Evolutionary conservation across 768 basidiomycete species (phyloP).

Genomic region (Rhizopogon vesiculosus): DNA sequence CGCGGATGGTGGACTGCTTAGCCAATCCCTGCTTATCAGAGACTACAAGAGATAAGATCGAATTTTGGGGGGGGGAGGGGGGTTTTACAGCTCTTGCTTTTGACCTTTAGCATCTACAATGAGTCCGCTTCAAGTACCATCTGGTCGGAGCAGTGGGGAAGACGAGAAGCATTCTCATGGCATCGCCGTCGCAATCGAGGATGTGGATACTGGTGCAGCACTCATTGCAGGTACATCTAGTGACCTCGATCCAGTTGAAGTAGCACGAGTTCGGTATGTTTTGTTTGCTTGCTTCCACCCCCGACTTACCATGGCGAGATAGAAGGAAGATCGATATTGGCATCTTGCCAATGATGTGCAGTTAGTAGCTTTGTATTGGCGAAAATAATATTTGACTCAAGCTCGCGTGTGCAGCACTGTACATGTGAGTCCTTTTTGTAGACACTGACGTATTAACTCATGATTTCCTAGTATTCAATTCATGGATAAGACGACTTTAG

Average conservation of each 20-base stretch:
- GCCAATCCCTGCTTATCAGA: too few species aligned
- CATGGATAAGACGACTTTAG: slow-evolving; percentile 74
- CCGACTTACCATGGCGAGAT: background rate
- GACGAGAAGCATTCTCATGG: too few species aligned
- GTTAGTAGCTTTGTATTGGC: slow-evolving; percentile 34
- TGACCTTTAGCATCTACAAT: too few species aligned
- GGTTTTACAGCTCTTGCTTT: too few species aligned
- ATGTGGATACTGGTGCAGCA: too few species aligned
- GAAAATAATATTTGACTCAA: background rate
- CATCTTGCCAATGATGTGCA: slow-evolving; percentile 64
- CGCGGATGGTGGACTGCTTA: too few species aligned
- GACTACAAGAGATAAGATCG: too few species aligned
- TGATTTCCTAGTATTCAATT: slow-evolving; percentile 57
- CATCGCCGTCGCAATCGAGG: too few species aligned
- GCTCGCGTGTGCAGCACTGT: slow-evolving; percentile 36
- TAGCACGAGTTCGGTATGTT: slow-evolving; percentile 44
- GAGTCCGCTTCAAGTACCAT: too few species aligned
- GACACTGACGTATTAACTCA: background rate
- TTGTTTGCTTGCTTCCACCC: background rate
- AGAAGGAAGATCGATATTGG: slow-evolving; percentile 22
- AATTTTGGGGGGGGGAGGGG: too few species aligned
- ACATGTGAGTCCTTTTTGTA: slow-evolving; percentile 35
- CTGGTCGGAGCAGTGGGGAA: slow-evolving; percentile 11
- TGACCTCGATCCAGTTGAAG: slow-evolving; percentile 39
- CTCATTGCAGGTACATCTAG: too few species aligned